Evolutionary conservation across 2,329 filamentous ascomycete species (phyloP), one percentile per base, ranked within the genome.

Genomic region (Shiraia sp.): DNA sequence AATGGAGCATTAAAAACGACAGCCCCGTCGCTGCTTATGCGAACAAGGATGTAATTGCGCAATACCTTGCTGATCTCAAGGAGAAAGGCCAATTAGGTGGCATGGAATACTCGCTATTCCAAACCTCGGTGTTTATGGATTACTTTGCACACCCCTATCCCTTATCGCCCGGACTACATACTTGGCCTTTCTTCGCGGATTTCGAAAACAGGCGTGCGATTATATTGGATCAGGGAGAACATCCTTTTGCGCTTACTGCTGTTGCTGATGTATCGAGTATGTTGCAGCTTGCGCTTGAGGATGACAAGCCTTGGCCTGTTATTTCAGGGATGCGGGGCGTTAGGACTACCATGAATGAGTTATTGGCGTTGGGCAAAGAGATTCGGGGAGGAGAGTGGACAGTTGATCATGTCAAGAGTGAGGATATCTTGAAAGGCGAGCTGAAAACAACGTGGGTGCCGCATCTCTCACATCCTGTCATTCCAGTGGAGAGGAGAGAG

Each of bases 31-130:
- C 73, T 1, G 78, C 73, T 65, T 83, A 77, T 56, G 55, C 60
- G 0, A 74, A 73, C 40, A 85, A 86, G 50, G 66, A 68, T n/a
- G 58, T 64, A 3, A 72, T 76, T 6, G 71, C 74, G 2, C 53
- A 72, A 12, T 82, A 83, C 53, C 68, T 85, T 0, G 49, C 66
- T 15, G 60, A 77, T 12, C 46, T 83, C 3, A 69, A 71, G 27
- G 63, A 75, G 10, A 64, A 68, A 16, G 71, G 74, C 36, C 75
- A 74, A 12, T 65, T 83, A 5, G 72, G 73, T 37, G 74, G 72
- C 0, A 64, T 83, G 13, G 78, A 83, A 44, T 83, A 83, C 57
- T 75, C 67, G 0, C 64, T 81, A 0, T 82, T 83, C 51, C 78
- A 81, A 26, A 76, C 76, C 0, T 79, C 77, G 0, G 51, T 80